phyloP scores from a whole-genome alignment of 192 early-diverging fungal species.

The Coemansia sp. region DNA sequence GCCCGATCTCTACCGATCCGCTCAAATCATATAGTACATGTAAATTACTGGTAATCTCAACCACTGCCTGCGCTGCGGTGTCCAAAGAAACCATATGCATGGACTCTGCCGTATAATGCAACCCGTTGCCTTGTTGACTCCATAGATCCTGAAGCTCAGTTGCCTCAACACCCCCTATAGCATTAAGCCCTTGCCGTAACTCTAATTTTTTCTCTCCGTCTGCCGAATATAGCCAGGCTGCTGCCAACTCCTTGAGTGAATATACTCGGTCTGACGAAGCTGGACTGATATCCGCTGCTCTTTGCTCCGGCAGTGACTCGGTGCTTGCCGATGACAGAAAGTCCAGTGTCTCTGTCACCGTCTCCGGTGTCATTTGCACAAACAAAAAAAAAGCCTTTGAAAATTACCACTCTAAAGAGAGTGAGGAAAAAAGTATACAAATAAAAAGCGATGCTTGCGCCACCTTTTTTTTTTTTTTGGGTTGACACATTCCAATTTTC shows the following conservation, averaged over 20 bases:
- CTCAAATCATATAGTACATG: conserved; percentile 16
- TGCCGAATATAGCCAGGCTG: conserved; percentile 9
- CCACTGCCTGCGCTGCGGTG: conserved; percentile 4
- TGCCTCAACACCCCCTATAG: not conserved
- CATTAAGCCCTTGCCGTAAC: conserved; percentile 7
- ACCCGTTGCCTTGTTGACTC: not conserved
- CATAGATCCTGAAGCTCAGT: not conserved
- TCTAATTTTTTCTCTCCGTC: conserved; percentile 10
- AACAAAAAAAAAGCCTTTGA: no score
- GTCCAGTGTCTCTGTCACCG: no score
- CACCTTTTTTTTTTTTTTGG: not conserved
- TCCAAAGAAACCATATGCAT: not conserved
- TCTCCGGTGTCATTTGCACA: no score
- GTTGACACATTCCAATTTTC: not conserved
- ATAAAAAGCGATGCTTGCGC: no score
- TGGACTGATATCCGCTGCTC: conserved; percentile 16
- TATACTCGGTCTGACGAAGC: conserved; percentile 18
- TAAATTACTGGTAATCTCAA: conserved; percentile 25
- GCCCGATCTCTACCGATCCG: not conserved
- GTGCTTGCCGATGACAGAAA: conserved; percentile 14
- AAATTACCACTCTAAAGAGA: no score
- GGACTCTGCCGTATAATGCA: not conserved
- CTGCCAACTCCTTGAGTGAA: not conserved
- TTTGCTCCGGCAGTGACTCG: conserved; percentile 7
- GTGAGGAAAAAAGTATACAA: no score